Evolutionary conservation across 805 yeast genomes (phyloP).

Genomic region (Lachancea thermotolerans): DNA sequence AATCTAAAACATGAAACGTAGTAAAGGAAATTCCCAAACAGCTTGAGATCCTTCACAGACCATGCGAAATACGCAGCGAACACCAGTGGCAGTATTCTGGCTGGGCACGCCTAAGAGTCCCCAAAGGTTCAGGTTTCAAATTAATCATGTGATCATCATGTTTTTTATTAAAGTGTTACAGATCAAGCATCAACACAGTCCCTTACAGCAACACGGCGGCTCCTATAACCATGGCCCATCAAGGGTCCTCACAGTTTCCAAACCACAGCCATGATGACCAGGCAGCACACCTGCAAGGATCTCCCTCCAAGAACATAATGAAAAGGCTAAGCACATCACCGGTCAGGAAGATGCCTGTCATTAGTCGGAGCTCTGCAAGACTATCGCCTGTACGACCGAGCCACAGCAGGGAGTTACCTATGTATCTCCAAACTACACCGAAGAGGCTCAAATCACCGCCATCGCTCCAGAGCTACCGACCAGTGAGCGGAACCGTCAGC

Average conservation of each 20-base stretch:
- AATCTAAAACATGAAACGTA: too few species aligned
- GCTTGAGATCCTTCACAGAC: too few species aligned
- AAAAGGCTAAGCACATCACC: conserved; percentile 25
- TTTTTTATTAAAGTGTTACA: too few species aligned
- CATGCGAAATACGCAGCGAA: too few species aligned
- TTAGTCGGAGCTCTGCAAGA: conserved; percentile 4
- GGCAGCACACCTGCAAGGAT: conserved; percentile 2
- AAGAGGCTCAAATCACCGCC: conserved; percentile 23
- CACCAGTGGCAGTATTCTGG: too few species aligned
- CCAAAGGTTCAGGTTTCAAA: too few species aligned
- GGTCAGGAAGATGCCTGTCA: conserved; percentile 9
- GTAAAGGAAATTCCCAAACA: too few species aligned
- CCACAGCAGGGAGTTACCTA: conserved; percentile 1
- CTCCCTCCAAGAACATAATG: conserved; percentile 16
- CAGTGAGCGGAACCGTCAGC: conserved; percentile 21
- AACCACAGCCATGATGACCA: not conserved
- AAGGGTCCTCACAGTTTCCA: not conserved
- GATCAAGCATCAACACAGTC: too few species aligned
- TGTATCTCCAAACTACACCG: conserved; percentile 26
- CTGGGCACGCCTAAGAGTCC: too few species aligned
- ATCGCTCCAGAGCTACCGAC: conserved; percentile 13
- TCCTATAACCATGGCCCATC: not conserved
- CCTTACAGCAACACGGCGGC: not conserved
- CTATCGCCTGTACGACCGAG: conserved; percentile 13
- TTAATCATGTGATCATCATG: too few species aligned